Base-by-base conservation (phyloP, 139 green algal species). In the Chlorella sp. region DNA sequence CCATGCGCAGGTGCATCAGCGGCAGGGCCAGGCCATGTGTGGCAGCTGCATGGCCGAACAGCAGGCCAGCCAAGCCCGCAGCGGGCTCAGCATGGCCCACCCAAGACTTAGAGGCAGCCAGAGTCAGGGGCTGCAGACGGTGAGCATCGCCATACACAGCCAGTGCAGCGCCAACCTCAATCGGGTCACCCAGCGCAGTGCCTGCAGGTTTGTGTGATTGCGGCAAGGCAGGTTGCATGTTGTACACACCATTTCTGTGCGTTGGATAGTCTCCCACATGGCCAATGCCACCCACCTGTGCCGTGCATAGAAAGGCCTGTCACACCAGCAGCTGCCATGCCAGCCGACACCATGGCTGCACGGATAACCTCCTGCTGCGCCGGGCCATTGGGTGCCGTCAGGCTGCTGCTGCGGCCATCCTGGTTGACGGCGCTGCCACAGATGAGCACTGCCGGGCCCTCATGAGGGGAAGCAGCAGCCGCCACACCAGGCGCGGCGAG, bases 321-420 rank as follows among this genome's bases (percentile, higher is more conserved):
- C 17, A 91, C 34, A 4, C 63, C 65, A 3, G 39, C 26, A 4
- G 86, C 39, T 7, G 23, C 71, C 15, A 73, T 21, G 41, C 72
- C 92, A 4, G 74, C 78, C 1, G n/a, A 56, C 16, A 1, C 18
- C 26, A 95, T 85, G 3, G 94, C 94, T 3, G 72, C 72, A 5
- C 88, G 72, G 1, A 98, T 90, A 39, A 97, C 94, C 28, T 82
- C 87, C 85, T 96, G 91, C 88, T 98, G 96, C 28, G 95, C 92
- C 12, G 95, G 94, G 0, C 95, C 96, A 85, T 96, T 98, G 57
- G 96, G 96, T 16, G 96, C 95, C 0, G 96, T 98, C 60, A 98
- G 88, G 73, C 89, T 90, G 85, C 91, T 95, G 78, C 91, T 95
- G 83, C 94, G 92, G 2, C 94, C 95, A 81, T 98, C 95, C 78